A percentile compares a stretch with the other conserved stretches of the same genome.
phyloP scores from a whole-genome alignment of 352 stramenopile genomes.

The Pythium aquatile region DNA sequence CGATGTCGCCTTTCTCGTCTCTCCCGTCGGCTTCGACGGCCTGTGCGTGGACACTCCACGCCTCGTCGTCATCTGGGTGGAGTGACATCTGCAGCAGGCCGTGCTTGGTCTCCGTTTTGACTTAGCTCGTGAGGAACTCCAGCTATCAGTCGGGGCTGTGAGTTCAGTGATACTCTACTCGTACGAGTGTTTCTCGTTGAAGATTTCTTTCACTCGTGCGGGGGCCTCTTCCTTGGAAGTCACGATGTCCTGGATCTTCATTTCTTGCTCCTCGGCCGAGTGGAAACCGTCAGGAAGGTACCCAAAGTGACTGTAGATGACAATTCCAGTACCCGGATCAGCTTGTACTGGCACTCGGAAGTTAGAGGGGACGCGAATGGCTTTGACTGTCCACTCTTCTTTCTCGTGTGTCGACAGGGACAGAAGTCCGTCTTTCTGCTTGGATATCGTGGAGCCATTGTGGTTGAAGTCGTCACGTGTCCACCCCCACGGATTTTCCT shows the following conservation, averaged over 20 bases:
- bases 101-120: not conserved
- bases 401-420: constrained; percentile 6
- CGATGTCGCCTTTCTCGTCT: not conserved
- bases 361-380: not conserved
- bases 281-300: constrained; percentile 18
- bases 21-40: not conserved
- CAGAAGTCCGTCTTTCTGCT: constrained; percentile 1
- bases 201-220: not conserved
- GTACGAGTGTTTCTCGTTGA: constrained; percentile 12
- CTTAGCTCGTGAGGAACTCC: not conserved
- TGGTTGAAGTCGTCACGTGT: constrained; percentile 3
- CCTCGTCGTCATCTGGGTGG: constrained; percentile 3
- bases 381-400: constrained; percentile 13
- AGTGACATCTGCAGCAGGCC: constrained; percentile 4
- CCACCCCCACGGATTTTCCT: constrained; percentile 13
- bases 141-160: not conserved
- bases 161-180: constrained; percentile 9
- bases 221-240: constrained; percentile 7
- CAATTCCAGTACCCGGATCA: not conserved
- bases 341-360: not conserved
- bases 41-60: constrained; percentile 8
- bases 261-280: not conserved
- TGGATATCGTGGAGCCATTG: not conserved
- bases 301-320: constrained; percentile 10
- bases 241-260: not conserved